A percentile compares a stretch with the other conserved stretches of the same genome.
These are phyloP conservation scores for Musa schizocarpa DNA, from an alignment of 176 grass and related monocot species.

Conservation along the genomic window DNA sequence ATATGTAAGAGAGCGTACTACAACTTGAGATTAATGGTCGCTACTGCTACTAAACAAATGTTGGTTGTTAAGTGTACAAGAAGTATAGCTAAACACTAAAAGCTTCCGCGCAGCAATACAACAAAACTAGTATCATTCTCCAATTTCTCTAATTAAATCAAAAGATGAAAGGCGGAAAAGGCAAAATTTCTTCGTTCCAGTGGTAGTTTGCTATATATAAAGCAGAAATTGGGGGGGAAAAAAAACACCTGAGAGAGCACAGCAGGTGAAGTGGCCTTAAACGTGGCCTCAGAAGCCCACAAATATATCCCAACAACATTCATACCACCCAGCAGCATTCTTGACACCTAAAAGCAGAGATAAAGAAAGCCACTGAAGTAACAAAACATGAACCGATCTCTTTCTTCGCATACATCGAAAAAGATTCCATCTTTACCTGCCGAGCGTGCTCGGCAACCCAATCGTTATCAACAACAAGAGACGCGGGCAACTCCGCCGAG, in stretches of 20 bases:
- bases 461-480: slow-evolving; percentile 63
- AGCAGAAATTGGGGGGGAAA: not conserved
- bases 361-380: not conserved
- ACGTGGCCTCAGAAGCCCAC: slow-evolving; percentile 72
- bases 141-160: not conserved
- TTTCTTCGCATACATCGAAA: not conserved
- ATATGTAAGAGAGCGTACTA: not conserved
- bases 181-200: not conserved
- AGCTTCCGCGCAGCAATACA: not conserved
- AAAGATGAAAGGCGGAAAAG: not conserved
- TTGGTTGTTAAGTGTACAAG: not conserved
- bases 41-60: not conserved
- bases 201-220: not conserved
- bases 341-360: slow-evolving; percentile 41
- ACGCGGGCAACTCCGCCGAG: slow-evolving; percentile 24
- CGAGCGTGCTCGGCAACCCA: slow-evolving; percentile 90
- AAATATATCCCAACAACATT: slow-evolving; percentile 65
- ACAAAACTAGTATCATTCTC: not conserved
- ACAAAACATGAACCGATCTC: not conserved
- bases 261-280: slow-evolving; percentile 67
- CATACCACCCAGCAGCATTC: slow-evolving; percentile 90
- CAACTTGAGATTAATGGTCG: too few relatives aligned
- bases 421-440: slow-evolving; percentile 31
- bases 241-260: slow-evolving; percentile 44
- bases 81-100: not conserved